Percentiles rank a stretch among this genome's conserved stretches.
Conservation (phyloP, 371 early-diverging fungal genomes). For the Mortierella sp. region DNA sequence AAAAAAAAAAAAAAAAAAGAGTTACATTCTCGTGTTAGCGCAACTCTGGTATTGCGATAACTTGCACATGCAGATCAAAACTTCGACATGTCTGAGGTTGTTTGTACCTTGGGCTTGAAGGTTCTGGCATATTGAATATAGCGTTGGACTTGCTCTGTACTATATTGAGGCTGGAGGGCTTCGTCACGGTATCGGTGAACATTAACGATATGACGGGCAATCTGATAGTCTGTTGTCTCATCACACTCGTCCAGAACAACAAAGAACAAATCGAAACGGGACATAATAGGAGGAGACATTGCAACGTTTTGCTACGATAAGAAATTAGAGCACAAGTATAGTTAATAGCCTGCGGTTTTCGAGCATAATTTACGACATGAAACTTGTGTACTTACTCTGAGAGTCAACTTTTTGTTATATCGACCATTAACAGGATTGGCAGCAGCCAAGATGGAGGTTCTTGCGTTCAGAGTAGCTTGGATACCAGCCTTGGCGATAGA, state of each 20-base stretch:
- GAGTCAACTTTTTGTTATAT: conserved; percentile 94
- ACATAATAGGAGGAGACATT: conserved; percentile 99
- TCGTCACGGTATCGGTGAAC: conserved; percentile 88
- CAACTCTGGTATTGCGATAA: not conserved
- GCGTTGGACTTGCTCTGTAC: conserved; percentile 83
- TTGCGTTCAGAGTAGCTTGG: conserved; percentile 98
- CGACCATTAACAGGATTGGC: conserved; percentile 99
- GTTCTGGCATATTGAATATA: conserved; percentile 94
- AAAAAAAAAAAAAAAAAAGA: too few relatives aligned
- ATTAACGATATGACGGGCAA: conserved; percentile 95
- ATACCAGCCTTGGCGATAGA: conserved; percentile 99
- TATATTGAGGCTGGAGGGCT: conserved; percentile 73
- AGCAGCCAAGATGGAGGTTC: conserved; percentile 98
- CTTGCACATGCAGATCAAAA: not conserved
- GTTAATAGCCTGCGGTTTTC: not conserved
- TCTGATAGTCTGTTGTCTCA: conserved; percentile 90
- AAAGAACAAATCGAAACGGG: conserved; percentile 99
- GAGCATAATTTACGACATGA: not conserved
- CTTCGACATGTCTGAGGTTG: not conserved
- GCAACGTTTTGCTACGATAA: conserved; percentile 92
- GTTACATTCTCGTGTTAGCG: not conserved
- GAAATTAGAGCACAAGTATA: not conserved
- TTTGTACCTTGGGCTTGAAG: conserved; percentile 81
- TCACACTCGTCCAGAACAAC: conserved; percentile 98
- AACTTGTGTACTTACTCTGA: conserved; percentile 70